Percentiles rank a stretch among this genome's conserved stretches.
phyloP scores from a whole-genome alignment of 345 rosid species.

The Carallia brachiata region DNA sequence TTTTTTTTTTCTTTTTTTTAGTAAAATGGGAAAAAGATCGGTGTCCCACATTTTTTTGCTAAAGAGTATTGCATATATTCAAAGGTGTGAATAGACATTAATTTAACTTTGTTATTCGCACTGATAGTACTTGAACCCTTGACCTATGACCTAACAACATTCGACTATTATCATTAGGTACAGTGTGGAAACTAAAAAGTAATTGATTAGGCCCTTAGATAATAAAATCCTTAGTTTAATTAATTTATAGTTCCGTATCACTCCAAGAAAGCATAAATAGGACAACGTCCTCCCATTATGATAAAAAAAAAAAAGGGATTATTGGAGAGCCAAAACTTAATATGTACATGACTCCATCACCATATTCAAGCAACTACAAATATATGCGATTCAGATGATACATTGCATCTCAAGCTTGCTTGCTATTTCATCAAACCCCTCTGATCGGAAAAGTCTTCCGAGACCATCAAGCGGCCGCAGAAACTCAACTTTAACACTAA shows the following conservation, averaged over 20 bases:
- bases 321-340: not conserved
- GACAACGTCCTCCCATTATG: not conserved
- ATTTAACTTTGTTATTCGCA: too few species aligned
- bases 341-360: constrained; percentile 4
- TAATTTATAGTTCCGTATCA: not conserved
- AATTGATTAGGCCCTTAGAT: constrained; percentile 3
- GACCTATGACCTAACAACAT: too few species aligned
- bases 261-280: not conserved
- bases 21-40: too few species aligned
- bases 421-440: constrained; percentile 29
- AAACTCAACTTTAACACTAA: constrained; percentile 18
- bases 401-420: not conserved
- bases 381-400: constrained; percentile 27
- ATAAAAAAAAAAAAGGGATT: not conserved
- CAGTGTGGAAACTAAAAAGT: too few species aligned
- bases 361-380: not conserved
- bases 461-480: not conserved
- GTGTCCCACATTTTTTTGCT: too few species aligned
- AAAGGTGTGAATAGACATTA: too few species aligned
- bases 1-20: too few species aligned
- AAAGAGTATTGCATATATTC: too few species aligned
- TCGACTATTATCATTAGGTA: too few species aligned
- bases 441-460: not conserved
- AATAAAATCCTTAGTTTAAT: not conserved
- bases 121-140: too few species aligned